phyloP scores from a whole-genome alignment of 805 yeast genomes.

The Geotrichum ghanense region DNA sequence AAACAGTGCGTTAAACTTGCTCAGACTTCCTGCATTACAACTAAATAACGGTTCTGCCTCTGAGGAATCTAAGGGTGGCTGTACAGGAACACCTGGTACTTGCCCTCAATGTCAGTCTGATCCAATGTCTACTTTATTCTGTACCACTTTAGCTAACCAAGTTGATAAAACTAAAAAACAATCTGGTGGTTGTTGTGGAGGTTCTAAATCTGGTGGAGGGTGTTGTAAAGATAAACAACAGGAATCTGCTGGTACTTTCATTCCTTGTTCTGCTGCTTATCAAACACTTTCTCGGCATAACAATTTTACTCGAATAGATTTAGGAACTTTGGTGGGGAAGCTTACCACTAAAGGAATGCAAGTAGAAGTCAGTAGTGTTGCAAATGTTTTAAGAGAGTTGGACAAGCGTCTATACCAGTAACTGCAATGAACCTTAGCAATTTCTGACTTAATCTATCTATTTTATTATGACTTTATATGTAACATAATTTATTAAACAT shows the following conservation, averaged over 20 bases:
- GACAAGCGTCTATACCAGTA: constrained; percentile 46
- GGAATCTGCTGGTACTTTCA: constrained; percentile 33
- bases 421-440: too few relatives aligned
- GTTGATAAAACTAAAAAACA: constrained; percentile 32
- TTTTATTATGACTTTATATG: too few relatives aligned
- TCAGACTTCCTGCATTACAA: constrained; percentile 2
- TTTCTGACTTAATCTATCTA: too few relatives aligned
- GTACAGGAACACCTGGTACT: constrained; percentile 84
- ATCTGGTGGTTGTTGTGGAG: constrained; percentile 10
- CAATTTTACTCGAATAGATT: constrained; percentile 60
- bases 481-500: too few relatives aligned
- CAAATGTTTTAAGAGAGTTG: constrained; percentile 69
- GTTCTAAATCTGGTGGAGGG: constrained; percentile 22
- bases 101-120: constrained; percentile 75
- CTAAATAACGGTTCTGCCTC: constrained; percentile 12
- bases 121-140: constrained; percentile 80
- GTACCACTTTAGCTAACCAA: constrained; percentile 48
- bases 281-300: constrained; percentile 76
- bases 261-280: constrained; percentile 86
- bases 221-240: constrained; percentile 11
- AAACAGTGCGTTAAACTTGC: not conserved
- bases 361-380: constrained; percentile 86
- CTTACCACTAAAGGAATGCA: constrained; percentile 76
- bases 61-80: constrained; percentile 28
- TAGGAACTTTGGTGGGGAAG: constrained; percentile 61